phyloP scores from a whole-genome alignment of 495 filamentous ascomycete genomes.

The Podospora bellae-mahoneyi region DNA sequence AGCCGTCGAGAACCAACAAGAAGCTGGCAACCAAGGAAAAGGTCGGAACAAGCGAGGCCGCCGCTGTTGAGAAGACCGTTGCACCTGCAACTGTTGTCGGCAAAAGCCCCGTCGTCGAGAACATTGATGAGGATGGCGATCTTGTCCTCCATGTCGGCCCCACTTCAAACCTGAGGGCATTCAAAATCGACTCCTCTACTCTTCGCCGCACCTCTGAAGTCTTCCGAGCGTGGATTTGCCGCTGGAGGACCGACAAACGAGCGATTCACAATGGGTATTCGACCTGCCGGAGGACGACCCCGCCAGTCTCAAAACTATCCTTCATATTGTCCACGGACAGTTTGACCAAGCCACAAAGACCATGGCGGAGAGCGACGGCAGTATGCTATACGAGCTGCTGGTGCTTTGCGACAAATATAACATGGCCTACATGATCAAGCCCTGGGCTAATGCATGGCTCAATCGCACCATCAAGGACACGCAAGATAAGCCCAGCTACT shows the following conservation, averaged over 20 bases:
- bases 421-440: background rate
- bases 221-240: constrained; percentile 22
- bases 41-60: no score
- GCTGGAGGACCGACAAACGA: constrained; percentile 28
- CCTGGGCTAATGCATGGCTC: background rate
- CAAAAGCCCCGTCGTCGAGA: background rate
- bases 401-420: constrained; percentile 2
- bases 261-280: constrained; percentile 24
- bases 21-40: background rate
- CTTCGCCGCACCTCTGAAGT: constrained; percentile 14
- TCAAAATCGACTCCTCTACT: background rate
- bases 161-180: background rate
- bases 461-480: background rate
- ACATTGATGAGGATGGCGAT: constrained; percentile 1
- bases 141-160: constrained; percentile 2
- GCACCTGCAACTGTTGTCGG: background rate
- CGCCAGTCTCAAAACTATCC: background rate
- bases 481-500: background rate
- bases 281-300: constrained; percentile 33
- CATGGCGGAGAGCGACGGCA: background rate
- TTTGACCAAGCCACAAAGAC: background rate
- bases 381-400: background rate
- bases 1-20: background rate
- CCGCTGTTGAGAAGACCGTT: background rate
- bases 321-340: background rate